Evolutionary conservation across 2,329 filamentous ascomycete species (phyloP), one percentile per base, ranked within the genome.

Genomic region (Ophiostoma angusticollis): DNA sequence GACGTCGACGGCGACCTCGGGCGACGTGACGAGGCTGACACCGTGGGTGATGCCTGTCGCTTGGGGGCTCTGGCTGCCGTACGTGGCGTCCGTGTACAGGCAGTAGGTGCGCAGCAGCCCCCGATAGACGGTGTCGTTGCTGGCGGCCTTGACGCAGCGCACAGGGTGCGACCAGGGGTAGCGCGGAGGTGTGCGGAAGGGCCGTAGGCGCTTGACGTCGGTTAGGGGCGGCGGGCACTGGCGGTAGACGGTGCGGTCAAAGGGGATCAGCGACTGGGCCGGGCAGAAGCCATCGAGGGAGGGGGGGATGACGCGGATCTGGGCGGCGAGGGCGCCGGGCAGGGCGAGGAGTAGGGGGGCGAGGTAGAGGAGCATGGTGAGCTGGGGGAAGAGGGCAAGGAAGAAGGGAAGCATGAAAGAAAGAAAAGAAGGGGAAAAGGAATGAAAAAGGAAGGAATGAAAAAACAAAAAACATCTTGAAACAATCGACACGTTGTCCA

Each of bases 1-100:
- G 2, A 51, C 43, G 13, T 47, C 45, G 2, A 51, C 45, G 3
- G 48, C 51, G 9, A 42, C 44, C 28, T 47, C 43, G 3, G 49
- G 49, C 5, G 34, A 42, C 9, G 46, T 44, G 23, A 51, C 37
- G 17, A 52, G 24, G 33, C 45, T 46, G 32, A 49, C 30, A 12
- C 50, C 51, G 29, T 39, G 42, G n/a, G n/a, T n/a, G n/a, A n/a
- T n/a, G n/a, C n/a, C n/a, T n/a, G n/a, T n/a, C n/a, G n/a, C n/a
- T n/a, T n/a, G n/a, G n/a, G n/a, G n/a, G n/a, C n/a, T n/a, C 17
- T 40, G 31, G 29, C 44, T 22, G 27, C 49, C 50, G 39, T 43
- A 48, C 17, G 33, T 29, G 4, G 48, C 33, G 17, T 45, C 41
- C 8, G 47, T 47, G 40, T 48, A 52, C 40, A 49, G 31, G 31